Base-by-base conservation (phyloP, 2,329 filamentous ascomycete genomes). In the Hymenoscyphus scutula region DNA sequence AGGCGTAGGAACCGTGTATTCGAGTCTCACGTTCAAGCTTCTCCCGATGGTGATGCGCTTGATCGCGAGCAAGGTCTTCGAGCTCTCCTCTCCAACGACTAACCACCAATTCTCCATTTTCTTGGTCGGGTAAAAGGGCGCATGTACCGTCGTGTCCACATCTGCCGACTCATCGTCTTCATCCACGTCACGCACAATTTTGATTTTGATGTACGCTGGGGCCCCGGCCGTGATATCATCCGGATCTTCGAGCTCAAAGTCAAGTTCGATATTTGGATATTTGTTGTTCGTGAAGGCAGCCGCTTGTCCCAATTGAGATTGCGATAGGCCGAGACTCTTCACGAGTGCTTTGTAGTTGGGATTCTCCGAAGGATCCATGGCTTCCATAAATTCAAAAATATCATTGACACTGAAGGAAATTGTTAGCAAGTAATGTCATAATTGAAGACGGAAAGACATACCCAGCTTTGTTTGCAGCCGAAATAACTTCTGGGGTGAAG, bases 91-190 rank as follows among this genome's bases (percentile, higher is more conserved):
- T 32, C 93, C 94, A 37, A 99, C 91, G 23, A 99, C 91, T 61
- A 99, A 80, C 95, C 95, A 99, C 93, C 93, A 99, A 74, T 95
- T 97, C 82, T 99, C 95, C 80, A 91, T 89, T 83, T 99, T 99
- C 76, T 89, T 89, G 57, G 77, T 81, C 0, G 95, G 93, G 75
- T 95, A 99, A 82, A 98, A 99, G 0, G 95, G 95, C 58, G 94
- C 93, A 74, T 98, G 93, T 1, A 98, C 96, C 1, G 88, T 89
- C 1, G 89, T 85, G 74, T 97, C 92, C 17, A 90, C 84, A 67
- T 91, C 88, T 25, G 84, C 80, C 13, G 81, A 80, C 59, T 86
- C 85, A 59, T 88, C 85, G n/a, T 87, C 89, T 59, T 89, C 86
- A 45, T 87, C 85, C 5, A 94, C 79, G 71, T 96, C 92, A 34